Evolutionary conservation across 73 alveolate species (phyloP).

Genomic region (Paramecium octaurelia): DNA sequence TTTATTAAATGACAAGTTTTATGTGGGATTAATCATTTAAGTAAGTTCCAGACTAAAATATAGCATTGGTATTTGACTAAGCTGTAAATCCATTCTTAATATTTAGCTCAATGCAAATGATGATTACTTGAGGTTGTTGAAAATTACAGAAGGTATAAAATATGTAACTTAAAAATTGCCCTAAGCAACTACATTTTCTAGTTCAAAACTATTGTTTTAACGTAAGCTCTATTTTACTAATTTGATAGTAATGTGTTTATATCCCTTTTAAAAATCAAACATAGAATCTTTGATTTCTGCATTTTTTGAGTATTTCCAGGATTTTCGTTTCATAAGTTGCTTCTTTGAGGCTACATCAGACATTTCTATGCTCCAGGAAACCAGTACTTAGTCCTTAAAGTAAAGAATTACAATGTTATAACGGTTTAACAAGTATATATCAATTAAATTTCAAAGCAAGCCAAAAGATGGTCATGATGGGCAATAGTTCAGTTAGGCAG

Average conservation of each 20-base stretch:
- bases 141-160: slow-evolving; percentile 1
- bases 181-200: not conserved
- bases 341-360: not conserved
- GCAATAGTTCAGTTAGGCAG: not conserved
- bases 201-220: not conserved
- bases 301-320: not conserved
- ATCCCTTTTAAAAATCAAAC: not conserved
- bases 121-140: not conserved
- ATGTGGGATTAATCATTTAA: not conserved
- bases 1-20: not conserved
- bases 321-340: not conserved
- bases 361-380: not conserved
- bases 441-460: not conserved
- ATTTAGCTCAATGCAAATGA: not conserved
- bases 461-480: not conserved
- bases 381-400: not conserved
- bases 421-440: not conserved
- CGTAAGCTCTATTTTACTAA: not conserved
- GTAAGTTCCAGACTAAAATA: not conserved
- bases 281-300: not conserved
- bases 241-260: not conserved
- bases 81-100: not conserved
- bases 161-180: not conserved
- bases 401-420: not conserved
- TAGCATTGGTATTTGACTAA: not conserved